phyloP scores from a whole-genome alignment of 352 stramenopile species.

The Globisporangium okanoganense region DNA sequence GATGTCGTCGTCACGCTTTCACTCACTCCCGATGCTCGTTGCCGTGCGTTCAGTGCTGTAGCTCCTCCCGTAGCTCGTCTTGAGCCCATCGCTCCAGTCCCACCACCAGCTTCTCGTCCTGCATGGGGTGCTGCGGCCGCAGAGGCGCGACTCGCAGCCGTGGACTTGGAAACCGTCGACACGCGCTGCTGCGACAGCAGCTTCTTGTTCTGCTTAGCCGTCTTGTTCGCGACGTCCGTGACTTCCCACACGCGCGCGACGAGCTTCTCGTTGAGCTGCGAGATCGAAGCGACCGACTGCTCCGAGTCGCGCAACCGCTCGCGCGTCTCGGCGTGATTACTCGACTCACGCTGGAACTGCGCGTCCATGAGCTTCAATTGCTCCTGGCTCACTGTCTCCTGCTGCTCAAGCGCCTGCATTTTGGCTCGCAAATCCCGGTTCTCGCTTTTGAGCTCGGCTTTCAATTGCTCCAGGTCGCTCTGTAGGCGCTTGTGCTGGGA shows the following conservation, averaged over 20 bases:
- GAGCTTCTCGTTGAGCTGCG: constrained; percentile 71
- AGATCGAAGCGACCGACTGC: constrained; percentile 63
- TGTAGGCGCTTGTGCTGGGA: constrained; percentile 29
- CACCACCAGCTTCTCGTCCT: not conserved
- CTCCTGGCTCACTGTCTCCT: constrained; percentile 24
- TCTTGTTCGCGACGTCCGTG: constrained; percentile 48
- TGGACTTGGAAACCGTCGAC: constrained; percentile 47
- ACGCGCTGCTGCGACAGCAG: constrained; percentile 43
- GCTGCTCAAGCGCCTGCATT: constrained; percentile 25
- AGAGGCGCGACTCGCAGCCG: constrained; percentile 49
- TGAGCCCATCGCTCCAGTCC: not conserved
- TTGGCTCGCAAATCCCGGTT: constrained; percentile 30
- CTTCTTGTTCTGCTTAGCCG: constrained; percentile 54
- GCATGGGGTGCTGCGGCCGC: constrained; percentile 15
- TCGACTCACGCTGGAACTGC: constrained; percentile 40
- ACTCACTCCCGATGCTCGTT: not conserved
- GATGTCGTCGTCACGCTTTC: not conserved
- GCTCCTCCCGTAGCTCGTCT: not conserved
- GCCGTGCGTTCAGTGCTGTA: not conserved
- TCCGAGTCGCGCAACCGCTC: constrained; percentile 52
- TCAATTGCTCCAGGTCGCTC: constrained; percentile 34
- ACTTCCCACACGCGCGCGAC: constrained; percentile 60
- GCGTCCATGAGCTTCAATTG: constrained; percentile 30
- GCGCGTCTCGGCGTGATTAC: constrained; percentile 40
- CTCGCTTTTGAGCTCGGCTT: constrained; percentile 27